These are phyloP conservation scores for Penicillium sp. DNA, from an alignment of 2,329 filamentous ascomycete species.

Conservation along the genomic window DNA sequence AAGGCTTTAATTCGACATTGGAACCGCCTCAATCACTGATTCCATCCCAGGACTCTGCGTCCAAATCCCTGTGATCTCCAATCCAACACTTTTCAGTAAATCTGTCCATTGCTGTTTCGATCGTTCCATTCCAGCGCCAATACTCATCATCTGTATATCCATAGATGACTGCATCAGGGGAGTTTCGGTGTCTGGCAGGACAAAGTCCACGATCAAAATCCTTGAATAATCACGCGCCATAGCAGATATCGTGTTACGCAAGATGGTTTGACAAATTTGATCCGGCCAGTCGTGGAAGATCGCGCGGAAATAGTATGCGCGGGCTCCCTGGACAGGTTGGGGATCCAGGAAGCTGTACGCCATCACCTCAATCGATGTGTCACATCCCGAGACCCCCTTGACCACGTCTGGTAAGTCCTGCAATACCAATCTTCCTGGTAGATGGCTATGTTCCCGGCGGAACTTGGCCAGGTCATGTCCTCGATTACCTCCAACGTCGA, in stretches of 20 bases:
- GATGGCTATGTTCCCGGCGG: slow-evolving; percentile 31
- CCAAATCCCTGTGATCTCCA: slow-evolving; percentile 35
- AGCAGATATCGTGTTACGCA: slow-evolving; percentile 33
- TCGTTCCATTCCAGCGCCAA: slow-evolving; percentile 36
- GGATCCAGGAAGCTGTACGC: slow-evolving; percentile 36
- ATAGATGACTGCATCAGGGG: slow-evolving; percentile 32
- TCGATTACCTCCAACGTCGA: slow-evolving; percentile 47
- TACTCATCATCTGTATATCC: slow-evolving; percentile 45
- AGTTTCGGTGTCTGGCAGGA: slow-evolving; percentile 33
- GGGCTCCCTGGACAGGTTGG: slow-evolving; percentile 37
- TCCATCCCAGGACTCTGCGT: slow-evolving; percentile 29
- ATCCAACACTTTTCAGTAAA: slow-evolving; percentile 29
- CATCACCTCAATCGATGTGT: slow-evolving; percentile 31
- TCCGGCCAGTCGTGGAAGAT: slow-evolving; percentile 45
- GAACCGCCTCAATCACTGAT: slow-evolving; percentile 32
- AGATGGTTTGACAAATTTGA: slow-evolving; percentile 33
- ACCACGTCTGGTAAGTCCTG: slow-evolving; percentile 43
- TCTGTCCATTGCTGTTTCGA: slow-evolving; percentile 36
- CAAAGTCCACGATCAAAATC: slow-evolving; percentile 40
- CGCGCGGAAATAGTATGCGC: slow-evolving; percentile 39
- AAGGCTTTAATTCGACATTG: not conserved
- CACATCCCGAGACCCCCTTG: slow-evolving; percentile 4
- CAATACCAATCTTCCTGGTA: slow-evolving; percentile 39
- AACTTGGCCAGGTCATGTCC: slow-evolving; percentile 42
- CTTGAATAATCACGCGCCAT: slow-evolving; percentile 35